Base-by-base conservation (phyloP, 2,329 filamentous ascomycete genomes). In the Trichoderma atrobrunneum region DNA sequence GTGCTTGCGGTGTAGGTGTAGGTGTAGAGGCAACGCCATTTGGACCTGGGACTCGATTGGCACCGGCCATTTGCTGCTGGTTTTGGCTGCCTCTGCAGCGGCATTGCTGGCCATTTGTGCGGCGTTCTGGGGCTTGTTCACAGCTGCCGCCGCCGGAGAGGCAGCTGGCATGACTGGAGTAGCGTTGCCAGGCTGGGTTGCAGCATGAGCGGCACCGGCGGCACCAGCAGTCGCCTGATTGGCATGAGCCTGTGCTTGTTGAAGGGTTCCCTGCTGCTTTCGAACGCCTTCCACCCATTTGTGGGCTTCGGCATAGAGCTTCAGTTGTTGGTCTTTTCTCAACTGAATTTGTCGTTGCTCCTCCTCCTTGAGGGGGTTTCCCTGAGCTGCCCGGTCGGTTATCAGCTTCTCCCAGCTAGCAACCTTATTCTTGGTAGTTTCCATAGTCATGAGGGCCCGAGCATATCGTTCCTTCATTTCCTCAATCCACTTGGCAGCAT, bases 361-460 rank as follows among this genome's bases (percentile, higher is more conserved):
- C 3, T 88, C 86, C 1, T 85, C 79, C 4, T 81, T 82, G 14
- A 87, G 77, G 0, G 83, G 79, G 24, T 82, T 83, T 3, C 85
- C 85, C 28, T 82, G 82, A 4, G 83, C 80, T 16, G 80, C 78
- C 26, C 85, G 80, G 21, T 85, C 83, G 63, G 84, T 83, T 24
- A 84, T 78, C 3, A 80, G 73, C 60, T 80, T 79, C 12, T 88
- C 86, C 67, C 87, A 78, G 64, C 78, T 78, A 3, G 78, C 78
- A 5, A 87, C 76, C 61, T 82, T 81, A n/a, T 74, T 76, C 12
- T 84, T 83, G 3, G 82, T 80, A 11, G 75, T 80, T 48, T 89
- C 87, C 82, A 89, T 88, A 2, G 83, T 81, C 74, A 84, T 79
- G 7, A 89, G 77, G 0, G 85, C 86, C 51, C 84, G 80, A 0